Percentiles rank a stretch among this genome's conserved stretches.
Conservation (phyloP, 163 green algal species). For the Chlorella variabilis region DNA sequence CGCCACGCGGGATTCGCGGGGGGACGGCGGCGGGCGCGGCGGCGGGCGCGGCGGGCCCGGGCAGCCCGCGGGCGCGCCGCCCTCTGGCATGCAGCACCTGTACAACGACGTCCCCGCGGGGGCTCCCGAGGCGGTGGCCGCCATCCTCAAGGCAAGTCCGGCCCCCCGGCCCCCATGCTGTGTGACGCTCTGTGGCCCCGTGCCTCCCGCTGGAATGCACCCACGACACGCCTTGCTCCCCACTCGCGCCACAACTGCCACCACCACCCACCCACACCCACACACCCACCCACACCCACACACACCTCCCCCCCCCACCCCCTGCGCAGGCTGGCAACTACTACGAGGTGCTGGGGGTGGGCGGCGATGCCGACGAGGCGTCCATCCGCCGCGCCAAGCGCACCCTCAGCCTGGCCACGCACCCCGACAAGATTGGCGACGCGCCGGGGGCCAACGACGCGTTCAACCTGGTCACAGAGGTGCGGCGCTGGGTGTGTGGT, state of each 20-base stretch:
- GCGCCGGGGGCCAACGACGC: conserved; percentile 22
- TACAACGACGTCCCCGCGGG: conserved; percentile 10
- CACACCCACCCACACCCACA: background rate
- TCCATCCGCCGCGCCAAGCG: conserved; percentile 37
- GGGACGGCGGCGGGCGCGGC: background rate
- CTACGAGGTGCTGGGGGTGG: conserved; percentile 44
- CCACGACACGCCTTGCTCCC: background rate
- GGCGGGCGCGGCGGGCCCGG: background rate
- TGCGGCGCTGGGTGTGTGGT: background rate
- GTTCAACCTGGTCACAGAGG: conserved; percentile 43
- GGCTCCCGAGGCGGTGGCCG: conserved; percentile 2
- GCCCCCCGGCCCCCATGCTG: background rate
- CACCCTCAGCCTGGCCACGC: conserved; percentile 35
- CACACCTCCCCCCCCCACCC: background rate
- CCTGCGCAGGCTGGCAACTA: conserved; percentile 21
- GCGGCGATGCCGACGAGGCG: conserved; percentile 25
- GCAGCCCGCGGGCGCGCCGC: background rate
- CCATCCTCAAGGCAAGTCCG: conserved; percentile 1
- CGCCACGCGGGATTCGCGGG: background rate
- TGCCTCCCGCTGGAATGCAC: background rate
- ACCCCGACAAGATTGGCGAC: conserved; percentile 49
- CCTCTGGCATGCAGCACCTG: conserved; percentile 9
- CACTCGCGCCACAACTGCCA: no score
- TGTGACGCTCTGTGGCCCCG: background rate
- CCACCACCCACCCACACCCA: background rate